A percentile compares a stretch with the other conserved stretches of the same genome.
These are phyloP conservation scores for Colletotrichum chrysophilum DNA, from an alignment of 2,329 filamentous ascomycete species.

Conservation along the genomic window DNA sequence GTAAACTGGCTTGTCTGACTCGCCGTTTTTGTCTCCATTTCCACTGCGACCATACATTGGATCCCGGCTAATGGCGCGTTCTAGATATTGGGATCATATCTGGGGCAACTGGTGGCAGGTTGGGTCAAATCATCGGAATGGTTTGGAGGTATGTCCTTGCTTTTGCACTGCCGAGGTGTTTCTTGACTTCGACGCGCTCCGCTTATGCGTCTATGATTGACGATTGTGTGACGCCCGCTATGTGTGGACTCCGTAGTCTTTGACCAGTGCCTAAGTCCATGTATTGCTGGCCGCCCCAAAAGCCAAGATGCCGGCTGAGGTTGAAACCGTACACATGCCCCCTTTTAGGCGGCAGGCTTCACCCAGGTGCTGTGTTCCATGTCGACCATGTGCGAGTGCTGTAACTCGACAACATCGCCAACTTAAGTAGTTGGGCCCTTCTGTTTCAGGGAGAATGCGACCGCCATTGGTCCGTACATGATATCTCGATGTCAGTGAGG, in stretches of 20 bases:
- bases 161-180: background rate
- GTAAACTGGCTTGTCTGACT: slow-evolving; percentile 71
- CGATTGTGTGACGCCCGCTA: background rate
- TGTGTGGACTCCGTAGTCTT: background rate
- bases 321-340: background rate
- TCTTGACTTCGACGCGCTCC: background rate
- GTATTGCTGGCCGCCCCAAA: background rate
- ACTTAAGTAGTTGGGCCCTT: background rate
- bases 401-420: background rate
- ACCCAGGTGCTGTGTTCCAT: background rate
- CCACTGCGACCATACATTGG: background rate
- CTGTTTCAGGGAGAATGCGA: background rate
- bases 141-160: background rate
- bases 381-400: background rate
- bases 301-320: background rate
- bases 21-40: background rate
- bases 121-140: background rate
- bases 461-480: background rate
- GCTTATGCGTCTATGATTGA: background rate
- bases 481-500: background rate
- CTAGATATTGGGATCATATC: background rate
- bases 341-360: background rate
- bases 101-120: background rate
- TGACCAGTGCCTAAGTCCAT: background rate
- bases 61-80: background rate